Evolutionary conservation across 2,329 filamentous ascomycete species (phyloP).

Genomic region (Drechmeria coniospora): DNA sequence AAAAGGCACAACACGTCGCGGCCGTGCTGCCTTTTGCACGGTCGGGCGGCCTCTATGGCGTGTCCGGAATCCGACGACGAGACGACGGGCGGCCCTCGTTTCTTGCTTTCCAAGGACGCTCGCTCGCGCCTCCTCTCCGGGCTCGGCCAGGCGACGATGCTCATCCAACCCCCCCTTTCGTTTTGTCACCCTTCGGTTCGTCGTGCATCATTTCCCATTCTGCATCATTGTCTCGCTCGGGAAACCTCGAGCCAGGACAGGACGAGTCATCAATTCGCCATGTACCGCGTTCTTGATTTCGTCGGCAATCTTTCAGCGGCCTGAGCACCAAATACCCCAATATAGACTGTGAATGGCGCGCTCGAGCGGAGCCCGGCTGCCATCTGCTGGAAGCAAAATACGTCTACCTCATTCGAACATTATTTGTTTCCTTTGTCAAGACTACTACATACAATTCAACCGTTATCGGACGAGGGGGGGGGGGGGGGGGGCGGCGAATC

Average conservation of each 20-base stretch:
- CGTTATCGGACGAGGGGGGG: too few relatives aligned
- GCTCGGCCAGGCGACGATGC: constrained; percentile 14
- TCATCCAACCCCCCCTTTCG: constrained; percentile 9
- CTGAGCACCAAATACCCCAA: constrained; percentile 20
- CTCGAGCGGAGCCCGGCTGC: constrained; percentile 8
- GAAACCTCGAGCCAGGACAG: too few relatives aligned
- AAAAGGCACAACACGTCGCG: too few relatives aligned
- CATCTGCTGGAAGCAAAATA: constrained; percentile 15
- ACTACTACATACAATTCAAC: constrained; percentile 9
- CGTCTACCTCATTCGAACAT: constrained; percentile 12
- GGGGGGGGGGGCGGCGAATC: too few relatives aligned
- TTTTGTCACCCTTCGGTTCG: constrained; percentile 6
- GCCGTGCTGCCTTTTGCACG: too few relatives aligned
- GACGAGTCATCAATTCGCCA: constrained; percentile 1
- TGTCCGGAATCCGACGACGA: too few relatives aligned
- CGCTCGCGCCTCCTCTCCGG: too few relatives aligned
- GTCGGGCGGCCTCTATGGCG: too few relatives aligned
- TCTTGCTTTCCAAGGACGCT: too few relatives aligned
- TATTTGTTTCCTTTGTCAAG: constrained; percentile 16
- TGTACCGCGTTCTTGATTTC: constrained; percentile 2
- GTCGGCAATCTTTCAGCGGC: constrained; percentile 8
- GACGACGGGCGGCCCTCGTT: too few relatives aligned
- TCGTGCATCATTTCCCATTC: neutral
- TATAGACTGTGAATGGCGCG: constrained; percentile 21
- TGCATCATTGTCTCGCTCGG: neutral